phyloP scores from a whole-genome alignment of 2,329 filamentous ascomycete species.

The Neofusicoccum laricinum region DNA sequence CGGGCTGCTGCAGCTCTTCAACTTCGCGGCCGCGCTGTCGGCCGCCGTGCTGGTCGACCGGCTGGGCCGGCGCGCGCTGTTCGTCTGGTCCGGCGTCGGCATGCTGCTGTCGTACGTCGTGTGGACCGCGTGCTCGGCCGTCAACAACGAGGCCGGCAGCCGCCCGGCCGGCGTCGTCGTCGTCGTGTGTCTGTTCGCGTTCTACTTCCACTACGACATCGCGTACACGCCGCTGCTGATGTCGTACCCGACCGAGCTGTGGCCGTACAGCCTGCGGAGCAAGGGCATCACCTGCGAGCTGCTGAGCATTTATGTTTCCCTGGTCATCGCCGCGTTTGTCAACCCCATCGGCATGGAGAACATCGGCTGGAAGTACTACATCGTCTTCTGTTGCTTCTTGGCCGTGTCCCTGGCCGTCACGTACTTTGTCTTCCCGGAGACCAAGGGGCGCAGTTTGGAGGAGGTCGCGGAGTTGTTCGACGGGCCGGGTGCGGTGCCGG shows the following conservation, averaged over 20 bases:
- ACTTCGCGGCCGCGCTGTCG: conserved; percentile 12
- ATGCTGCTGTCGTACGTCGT: conserved; percentile 40
- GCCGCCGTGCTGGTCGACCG: conserved; percentile 34
- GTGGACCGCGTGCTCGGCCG: conserved; percentile 15
- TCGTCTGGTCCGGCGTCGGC: conserved; percentile 34
- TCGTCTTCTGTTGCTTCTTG: conserved; percentile 31
- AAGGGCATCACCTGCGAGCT: conserved; percentile 30
- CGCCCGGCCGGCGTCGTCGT: conserved; percentile 28
- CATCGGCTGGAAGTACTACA: conserved; percentile 20
- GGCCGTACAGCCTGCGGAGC: conserved; percentile 47
- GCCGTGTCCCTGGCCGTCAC: conserved; percentile 27
- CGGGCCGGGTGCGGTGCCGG: conserved; percentile 17
- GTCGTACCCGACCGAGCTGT: conserved; percentile 46
- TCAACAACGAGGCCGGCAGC: conserved; percentile 22
- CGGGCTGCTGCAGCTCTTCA: conserved; percentile 37
- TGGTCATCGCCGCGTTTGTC: conserved; percentile 17
- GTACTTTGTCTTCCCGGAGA: conserved; percentile 24
- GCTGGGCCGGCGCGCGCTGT: conserved; percentile 34
- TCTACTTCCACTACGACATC: conserved; percentile 19
- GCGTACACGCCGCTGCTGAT: conserved; percentile 36
- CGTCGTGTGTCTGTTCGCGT: conserved; percentile 23
- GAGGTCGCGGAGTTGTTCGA: conserved; percentile 24
- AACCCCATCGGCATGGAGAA: conserved; percentile 20
- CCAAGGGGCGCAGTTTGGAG: conserved; percentile 24
- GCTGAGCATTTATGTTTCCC: conserved; percentile 9